phyloP scores from a whole-genome alignment of 257 asterid species.

The Solanum raphanifolium region DNA sequence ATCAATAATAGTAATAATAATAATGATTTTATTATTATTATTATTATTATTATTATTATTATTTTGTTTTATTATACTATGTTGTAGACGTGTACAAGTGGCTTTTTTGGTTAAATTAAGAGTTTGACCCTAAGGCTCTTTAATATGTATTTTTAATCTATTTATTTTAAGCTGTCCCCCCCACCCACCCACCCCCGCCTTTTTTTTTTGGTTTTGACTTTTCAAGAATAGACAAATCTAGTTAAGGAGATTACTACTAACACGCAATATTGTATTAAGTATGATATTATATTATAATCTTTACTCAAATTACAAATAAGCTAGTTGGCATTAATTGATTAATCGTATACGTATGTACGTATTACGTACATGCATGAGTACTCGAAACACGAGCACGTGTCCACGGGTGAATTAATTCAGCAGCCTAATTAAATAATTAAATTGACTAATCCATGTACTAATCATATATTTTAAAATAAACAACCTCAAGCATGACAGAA shows the following conservation, averaged over 20 bases:
- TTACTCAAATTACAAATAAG: background rate
- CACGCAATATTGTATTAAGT: background rate
- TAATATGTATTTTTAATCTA: too few relatives aligned
- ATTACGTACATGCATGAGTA: slow-evolving; percentile 16
- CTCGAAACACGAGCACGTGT: slow-evolving; percentile 11
- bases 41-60: too few relatives aligned
- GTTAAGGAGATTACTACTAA: background rate
- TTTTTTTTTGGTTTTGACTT: background rate
- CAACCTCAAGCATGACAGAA: slow-evolving; percentile 4
- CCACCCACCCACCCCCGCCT: too few relatives aligned
- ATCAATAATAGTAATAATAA: too few relatives aligned
- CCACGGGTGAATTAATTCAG: background rate
- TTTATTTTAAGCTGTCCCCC: too few relatives aligned
- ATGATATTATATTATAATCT: background rate
- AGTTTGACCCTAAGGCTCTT: too few relatives aligned
- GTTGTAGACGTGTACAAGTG: too few relatives aligned
- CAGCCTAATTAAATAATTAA: background rate
- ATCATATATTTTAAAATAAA: background rate
- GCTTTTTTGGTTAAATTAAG: too few relatives aligned
- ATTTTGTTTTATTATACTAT: too few relatives aligned
- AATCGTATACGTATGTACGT: background rate
- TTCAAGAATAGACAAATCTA: background rate
- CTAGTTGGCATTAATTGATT: background rate
- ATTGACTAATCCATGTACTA: background rate
- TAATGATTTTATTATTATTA: too few relatives aligned